A percentile compares a stretch with the other conserved stretches of the same genome.
Conservation (phyloP, 345 rosid genomes). For the Eucalyptus rudis region DNA sequence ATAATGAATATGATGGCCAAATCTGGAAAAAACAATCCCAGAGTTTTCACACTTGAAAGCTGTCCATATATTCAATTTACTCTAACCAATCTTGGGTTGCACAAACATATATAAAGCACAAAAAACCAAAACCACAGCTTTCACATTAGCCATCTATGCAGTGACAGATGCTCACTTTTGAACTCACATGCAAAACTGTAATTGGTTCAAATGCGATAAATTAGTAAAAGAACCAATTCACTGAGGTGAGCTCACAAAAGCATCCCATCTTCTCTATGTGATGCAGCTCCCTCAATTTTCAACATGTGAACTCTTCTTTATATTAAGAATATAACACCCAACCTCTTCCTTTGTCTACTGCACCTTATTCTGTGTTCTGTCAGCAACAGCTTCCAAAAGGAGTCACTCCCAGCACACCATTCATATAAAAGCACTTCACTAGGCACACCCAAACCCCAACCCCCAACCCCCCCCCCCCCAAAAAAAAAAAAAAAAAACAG, state of each 20-base stretch:
- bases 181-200: background rate
- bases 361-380: background rate
- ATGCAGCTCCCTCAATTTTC: background rate
- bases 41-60: background rate
- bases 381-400: background rate
- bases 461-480: rapidly evolving
- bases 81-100: background rate
- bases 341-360: background rate
- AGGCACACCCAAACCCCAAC: background rate
- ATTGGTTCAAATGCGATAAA: background rate
- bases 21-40: background rate
- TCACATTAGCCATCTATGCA: background rate
- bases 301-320: background rate
- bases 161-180: background rate
- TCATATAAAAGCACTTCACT: background rate
- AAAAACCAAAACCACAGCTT: background rate
- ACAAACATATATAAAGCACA: background rate
- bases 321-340: background rate
- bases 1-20: background rate
- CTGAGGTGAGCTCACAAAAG: background rate
- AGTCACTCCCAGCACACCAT: background rate
- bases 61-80: background rate
- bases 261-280: background rate
- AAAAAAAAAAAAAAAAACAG: background rate
- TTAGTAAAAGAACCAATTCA: background rate